Percentiles rank a stretch among this genome's conserved stretches.
These are phyloP conservation scores for Erythrophleum fordii DNA, from an alignment of 306 rosid species.

Conservation along the genomic window DNA sequence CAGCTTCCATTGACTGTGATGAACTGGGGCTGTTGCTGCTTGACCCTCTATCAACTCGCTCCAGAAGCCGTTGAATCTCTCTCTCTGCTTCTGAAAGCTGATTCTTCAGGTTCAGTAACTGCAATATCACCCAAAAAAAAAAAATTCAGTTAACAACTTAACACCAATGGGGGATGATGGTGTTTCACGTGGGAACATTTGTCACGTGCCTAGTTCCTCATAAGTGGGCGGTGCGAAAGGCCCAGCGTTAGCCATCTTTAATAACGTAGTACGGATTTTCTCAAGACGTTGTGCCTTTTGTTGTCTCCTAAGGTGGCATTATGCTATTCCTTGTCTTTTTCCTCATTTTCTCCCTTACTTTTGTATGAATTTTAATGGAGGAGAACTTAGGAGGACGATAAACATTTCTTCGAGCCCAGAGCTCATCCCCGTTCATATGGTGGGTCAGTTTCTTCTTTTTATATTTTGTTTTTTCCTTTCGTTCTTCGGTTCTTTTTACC, in stretches of 20 bases:
- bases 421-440: constrained; percentile 61
- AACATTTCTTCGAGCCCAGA: constrained; percentile 66
- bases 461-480: background rate
- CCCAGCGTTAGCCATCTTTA: constrained; percentile 43
- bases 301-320: constrained; percentile 63
- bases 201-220: constrained; percentile 39
- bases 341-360: background rate
- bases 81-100: constrained; percentile 63
- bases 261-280: constrained; percentile 52
- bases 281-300: constrained; percentile 40
- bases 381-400: constrained; percentile 41
- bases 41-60: constrained; percentile 45
- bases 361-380: constrained; percentile 29
- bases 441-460: constrained; percentile 44
- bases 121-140: constrained; percentile 1
- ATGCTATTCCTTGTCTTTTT: constrained; percentile 30
- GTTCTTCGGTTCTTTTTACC: constrained; percentile 35
- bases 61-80: constrained; percentile 58
- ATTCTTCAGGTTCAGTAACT: constrained; percentile 72
- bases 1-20: constrained; percentile 60
- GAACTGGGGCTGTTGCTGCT: constrained; percentile 72
- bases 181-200: constrained; percentile 42
- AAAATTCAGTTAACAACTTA: background rate
- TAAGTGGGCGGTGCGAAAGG: constrained; percentile 46
- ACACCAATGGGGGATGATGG: background rate